Conservation (phyloP, 345 rosid species). For the Leavenworthia alabamica region DNA sequence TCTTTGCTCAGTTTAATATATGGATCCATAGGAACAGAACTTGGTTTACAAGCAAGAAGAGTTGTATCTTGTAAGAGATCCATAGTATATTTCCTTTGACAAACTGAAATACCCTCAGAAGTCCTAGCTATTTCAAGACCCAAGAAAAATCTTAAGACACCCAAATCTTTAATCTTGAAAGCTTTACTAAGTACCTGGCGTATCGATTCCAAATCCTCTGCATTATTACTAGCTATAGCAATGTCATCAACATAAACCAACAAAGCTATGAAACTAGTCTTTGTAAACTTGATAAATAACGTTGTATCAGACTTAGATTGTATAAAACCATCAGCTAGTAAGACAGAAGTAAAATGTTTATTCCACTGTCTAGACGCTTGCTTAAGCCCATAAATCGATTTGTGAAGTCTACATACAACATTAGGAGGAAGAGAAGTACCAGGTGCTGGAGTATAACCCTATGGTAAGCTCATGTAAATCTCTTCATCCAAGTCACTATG, state of each 20-base stretch:
- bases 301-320: background rate
- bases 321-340: background rate
- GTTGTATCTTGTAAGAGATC: background rate
- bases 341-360: rapidly evolving
- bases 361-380: background rate
- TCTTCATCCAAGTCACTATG: too few species aligned
- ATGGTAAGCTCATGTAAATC: too few species aligned
- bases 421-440: background rate
- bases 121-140: background rate
- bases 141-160: background rate
- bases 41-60: background rate
- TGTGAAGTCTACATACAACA: background rate
- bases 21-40: background rate
- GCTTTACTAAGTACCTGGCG: too few species aligned
- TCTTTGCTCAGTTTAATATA: background rate
- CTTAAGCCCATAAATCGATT: background rate
- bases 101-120: rapidly evolving
- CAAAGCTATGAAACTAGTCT: background rate
- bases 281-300: rapidly evolving
- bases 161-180: background rate
- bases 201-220: too few species aligned
- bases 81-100: background rate
- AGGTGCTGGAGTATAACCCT: background rate
- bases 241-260: background rate
- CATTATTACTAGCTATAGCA: background rate